Base-by-base conservation (phyloP, 2,329 filamentous ascomycete species). In the Colletotrichum liriopes region DNA sequence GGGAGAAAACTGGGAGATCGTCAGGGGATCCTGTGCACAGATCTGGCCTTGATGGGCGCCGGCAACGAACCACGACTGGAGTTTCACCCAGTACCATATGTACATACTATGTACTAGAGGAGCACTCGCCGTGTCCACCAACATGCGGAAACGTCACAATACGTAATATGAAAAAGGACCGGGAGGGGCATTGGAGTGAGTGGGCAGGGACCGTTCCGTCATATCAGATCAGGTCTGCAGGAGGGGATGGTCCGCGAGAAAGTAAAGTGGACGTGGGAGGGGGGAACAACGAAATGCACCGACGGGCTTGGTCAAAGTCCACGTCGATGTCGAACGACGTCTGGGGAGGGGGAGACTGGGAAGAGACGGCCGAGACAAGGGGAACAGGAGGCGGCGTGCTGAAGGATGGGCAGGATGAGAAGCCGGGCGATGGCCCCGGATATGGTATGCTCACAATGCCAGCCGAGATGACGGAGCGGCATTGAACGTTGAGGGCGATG, bases 11-110 rank as follows among this genome's bases (percentile, higher is more conserved):
- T 23, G 47, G 59, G 65, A 45, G 59, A 60, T 69, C 41, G 65
- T 23, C 65, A 65, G 65, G 69, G 69, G 69, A 59, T 55, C 41
- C 39, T 59, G 59, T 69, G 69, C 59, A 69, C 51, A 72, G 69
- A 68, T 64, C 58, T 39, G 65, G 67, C 23, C 59, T 69, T 72
- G 65, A 59, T 37, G 39, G 39, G 26, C 54, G 32, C 37, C n/a
- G 52, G 41, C 60, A 14, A 41, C 35, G 52, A 56, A 55, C 32
- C 45, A 49, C 37, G n/a, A 26, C 41, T 47, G 58, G 63, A 52
- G 64, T 47, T 37, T 62, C 64, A 65, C 65, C 68, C 29, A 32
- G 3, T 32, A 32, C 29, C 23, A 26, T 26, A n/a, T n/a, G n/a
- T n/a, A 26, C 23, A 26, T 26, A 26, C n/a, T n/a, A n/a, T 32